phyloP scores from a whole-genome alignment of 257 asterid species.

The Solanum chilense region DNA sequence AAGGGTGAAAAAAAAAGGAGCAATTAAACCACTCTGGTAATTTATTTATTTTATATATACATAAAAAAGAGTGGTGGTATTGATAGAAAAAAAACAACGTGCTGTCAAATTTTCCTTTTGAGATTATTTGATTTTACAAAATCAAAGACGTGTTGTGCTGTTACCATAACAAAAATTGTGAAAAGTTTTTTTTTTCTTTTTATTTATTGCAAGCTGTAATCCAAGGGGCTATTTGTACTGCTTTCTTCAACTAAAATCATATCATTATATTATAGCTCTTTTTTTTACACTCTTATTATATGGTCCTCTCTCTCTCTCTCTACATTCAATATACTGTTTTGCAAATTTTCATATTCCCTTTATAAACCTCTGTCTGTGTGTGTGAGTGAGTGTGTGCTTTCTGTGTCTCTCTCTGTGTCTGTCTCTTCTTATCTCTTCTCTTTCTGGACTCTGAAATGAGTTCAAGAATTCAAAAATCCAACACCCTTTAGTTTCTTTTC shows the following conservation, averaged over 20 bases:
- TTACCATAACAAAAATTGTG: slow-evolving; percentile 12
- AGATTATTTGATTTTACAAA: slow-evolving; percentile 7
- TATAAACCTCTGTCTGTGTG: background rate
- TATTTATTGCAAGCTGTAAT: slow-evolving; percentile 3
- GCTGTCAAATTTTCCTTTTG: background rate
- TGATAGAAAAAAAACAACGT: background rate
- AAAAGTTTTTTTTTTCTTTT: background rate
- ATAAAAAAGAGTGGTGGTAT: background rate
- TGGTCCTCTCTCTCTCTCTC: background rate
- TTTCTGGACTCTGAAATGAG: background rate
- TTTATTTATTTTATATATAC: background rate
- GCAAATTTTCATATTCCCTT: background rate
- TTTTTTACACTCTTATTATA: background rate
- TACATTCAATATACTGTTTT: background rate
- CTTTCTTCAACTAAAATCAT: slow-evolving; percentile 6
- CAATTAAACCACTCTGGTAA: background rate
- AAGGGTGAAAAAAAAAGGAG: background rate
- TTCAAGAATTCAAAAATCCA: background rate
- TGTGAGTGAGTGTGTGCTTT: background rate
- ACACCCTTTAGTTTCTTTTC: background rate
- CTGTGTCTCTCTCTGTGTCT: background rate
- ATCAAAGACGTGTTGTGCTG: slow-evolving; percentile 56
- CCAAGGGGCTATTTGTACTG: background rate
- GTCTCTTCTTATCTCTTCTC: slow-evolving; percentile 1
- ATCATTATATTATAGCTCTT: background rate